Percentiles rank a stretch among this genome's conserved stretches.
These are phyloP conservation scores for Selaginella tamariscina DNA, from an alignment of 75 land plant species.

Conservation along the genomic window DNA sequence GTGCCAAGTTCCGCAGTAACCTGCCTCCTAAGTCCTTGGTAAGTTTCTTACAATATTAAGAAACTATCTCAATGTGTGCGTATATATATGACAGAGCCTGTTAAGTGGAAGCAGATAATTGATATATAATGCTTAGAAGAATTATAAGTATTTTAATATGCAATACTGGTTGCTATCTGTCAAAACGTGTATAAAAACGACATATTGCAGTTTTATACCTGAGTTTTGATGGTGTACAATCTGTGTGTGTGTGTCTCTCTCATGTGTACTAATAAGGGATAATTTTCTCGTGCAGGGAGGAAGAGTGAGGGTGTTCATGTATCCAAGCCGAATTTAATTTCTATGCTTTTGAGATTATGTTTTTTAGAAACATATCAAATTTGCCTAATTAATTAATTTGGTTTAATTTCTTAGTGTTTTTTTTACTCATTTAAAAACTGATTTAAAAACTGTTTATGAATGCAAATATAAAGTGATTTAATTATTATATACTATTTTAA, in stretches of 20 bases:
- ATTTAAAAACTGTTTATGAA: too few species aligned
- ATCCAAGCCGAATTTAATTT: conserved; percentile 84
- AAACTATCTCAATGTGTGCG: not conserved
- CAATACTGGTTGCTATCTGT: not conserved
- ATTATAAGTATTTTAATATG: conserved; percentile 8
- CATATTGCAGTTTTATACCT: too few species aligned
- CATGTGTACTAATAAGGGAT: not conserved
- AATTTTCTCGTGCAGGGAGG: conserved; percentile 40
- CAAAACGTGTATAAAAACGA: not conserved
- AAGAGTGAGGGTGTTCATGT: conserved; percentile 80
- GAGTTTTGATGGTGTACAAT: too few species aligned
- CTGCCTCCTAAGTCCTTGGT: conserved; percentile 79
- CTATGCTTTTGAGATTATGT: too few species aligned
- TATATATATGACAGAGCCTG: not conserved
- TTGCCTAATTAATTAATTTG: too few species aligned
- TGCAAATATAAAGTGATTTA: too few species aligned
- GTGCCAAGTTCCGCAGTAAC: conserved; percentile 76
- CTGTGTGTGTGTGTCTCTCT: not conserved
- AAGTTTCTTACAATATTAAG: not conserved
- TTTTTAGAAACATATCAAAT: too few species aligned
- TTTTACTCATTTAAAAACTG: too few species aligned
- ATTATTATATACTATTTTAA: too few species aligned
- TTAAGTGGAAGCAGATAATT: not conserved
- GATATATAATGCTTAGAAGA: not conserved
- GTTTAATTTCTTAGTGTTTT: too few species aligned